Evolutionary conservation across 202 grass and related monocot genomes (phyloP).

Genomic region (Schoenoplectus tabernaemontani): DNA sequence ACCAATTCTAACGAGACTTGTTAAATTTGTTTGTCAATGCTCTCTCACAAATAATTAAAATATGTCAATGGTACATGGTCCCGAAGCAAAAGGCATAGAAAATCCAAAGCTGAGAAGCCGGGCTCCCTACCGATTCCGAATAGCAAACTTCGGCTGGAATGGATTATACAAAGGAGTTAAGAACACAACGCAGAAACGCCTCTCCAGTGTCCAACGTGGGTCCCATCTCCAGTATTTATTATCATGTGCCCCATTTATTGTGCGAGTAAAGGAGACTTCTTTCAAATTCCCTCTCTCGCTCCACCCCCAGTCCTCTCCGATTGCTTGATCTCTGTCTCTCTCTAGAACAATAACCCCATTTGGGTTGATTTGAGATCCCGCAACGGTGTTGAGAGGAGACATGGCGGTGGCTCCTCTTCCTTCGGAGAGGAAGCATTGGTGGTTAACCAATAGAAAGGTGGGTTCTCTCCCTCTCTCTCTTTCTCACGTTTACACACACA

Average conservation of each 20-base stretch:
- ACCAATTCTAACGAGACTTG: no score
- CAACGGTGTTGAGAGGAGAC: conserved; percentile 23
- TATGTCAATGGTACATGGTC: no score
- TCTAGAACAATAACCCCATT: neutral
- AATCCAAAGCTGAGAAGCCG: no score
- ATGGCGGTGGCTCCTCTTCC: conserved; percentile 67
- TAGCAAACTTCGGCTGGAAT: neutral
- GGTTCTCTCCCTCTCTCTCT: neutral
- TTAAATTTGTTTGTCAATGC: no score
- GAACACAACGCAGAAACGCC: neutral
- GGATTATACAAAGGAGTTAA: neutral
- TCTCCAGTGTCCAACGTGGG: neutral
- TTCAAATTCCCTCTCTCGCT: conserved; percentile 28
- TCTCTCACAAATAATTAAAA: no score
- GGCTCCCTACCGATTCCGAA: neutral
- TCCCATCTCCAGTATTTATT: neutral
- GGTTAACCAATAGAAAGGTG: conserved; percentile 83
- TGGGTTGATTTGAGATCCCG: conserved; percentile 23
- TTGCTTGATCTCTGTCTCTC: neutral
- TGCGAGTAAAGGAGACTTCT: neutral
- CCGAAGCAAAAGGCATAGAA: no score
- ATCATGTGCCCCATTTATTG: conserved; percentile 8
- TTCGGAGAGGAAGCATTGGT: conserved; percentile 93
- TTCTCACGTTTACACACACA: neutral
- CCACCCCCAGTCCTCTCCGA: neutral